Conservation (phyloP, 2,329 filamentous ascomycete species). For the Cyclaneusma minus region DNA sequence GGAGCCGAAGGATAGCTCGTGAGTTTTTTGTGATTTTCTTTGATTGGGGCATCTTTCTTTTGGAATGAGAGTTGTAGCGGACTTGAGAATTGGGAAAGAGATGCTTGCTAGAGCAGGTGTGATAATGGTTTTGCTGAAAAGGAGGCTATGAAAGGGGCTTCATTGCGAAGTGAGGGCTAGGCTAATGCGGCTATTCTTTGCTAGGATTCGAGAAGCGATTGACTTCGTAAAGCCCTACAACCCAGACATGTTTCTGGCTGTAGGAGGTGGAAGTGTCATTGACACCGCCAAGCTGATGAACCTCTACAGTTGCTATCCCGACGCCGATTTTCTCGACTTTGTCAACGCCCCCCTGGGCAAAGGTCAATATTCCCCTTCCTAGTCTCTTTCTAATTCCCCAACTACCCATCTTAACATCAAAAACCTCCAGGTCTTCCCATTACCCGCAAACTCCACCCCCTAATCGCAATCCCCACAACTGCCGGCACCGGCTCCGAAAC, state of each 20-base stretch:
- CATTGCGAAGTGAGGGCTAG: no score
- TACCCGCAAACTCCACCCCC: constrained; percentile 51
- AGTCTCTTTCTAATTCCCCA: no score
- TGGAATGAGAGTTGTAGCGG: no score
- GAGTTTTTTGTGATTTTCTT: no score
- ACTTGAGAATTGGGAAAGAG: no score
- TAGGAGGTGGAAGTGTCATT: constrained; percentile 88
- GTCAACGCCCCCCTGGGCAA: constrained; percentile 90
- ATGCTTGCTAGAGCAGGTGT: no score
- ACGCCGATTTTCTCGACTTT: constrained; percentile 92
- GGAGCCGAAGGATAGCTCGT: constrained; percentile 92
- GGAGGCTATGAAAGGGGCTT: no score
- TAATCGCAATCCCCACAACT: constrained; percentile 74
- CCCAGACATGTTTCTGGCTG: constrained; percentile 83
- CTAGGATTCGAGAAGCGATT: constrained; percentile 76
- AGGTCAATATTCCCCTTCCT: no score
- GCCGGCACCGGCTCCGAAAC: constrained; percentile 86
- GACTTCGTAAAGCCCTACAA: constrained; percentile 65
- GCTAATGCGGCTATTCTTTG: not conserved
- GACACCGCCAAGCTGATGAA: constrained; percentile 99
- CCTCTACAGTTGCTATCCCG: constrained; percentile 77
- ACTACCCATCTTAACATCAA: no score
- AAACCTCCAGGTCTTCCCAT: constrained; percentile 62
- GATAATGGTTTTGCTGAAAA: no score
- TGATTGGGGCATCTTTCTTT: no score